Conservation (phyloP, 1,284 basidiomycete genomes). For the Jaminaea rosea region DNA sequence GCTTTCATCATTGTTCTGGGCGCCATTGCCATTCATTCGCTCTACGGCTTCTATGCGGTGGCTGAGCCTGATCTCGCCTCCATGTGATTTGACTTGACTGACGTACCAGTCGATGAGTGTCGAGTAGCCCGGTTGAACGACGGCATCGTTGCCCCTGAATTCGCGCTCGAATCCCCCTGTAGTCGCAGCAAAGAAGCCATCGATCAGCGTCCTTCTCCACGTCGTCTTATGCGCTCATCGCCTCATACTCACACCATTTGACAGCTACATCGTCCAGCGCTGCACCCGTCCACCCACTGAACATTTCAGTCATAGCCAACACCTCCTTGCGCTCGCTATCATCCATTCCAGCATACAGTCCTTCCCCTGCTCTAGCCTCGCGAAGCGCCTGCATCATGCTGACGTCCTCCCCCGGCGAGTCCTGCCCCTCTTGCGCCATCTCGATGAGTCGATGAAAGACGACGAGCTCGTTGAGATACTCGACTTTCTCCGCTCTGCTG, state of each 20-base stretch:
- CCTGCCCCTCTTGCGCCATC: not conserved
- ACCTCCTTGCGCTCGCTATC: not conserved
- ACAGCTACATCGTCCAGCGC: not conserved
- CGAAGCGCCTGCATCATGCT: not conserved
- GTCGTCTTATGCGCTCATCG: no score
- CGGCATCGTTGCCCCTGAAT: not conserved
- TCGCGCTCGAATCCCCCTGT: not conserved
- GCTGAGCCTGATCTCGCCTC: not conserved
- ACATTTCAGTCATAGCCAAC: not conserved
- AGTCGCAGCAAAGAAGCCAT: no score
- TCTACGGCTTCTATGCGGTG: not conserved
- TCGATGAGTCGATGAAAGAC: not conserved
- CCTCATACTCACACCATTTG: no score
- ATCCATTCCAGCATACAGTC: not conserved
- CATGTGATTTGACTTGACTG: not conserved
- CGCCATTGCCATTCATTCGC: not conserved
- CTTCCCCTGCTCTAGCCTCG: not conserved
- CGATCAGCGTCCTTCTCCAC: no score
- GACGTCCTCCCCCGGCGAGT: not conserved
- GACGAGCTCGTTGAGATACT: not conserved
- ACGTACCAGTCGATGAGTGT: not conserved
- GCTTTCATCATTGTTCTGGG: not conserved
- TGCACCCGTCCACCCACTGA: not conserved
- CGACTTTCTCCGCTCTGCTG: no score
- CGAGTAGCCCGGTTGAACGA: not conserved